A percentile compares a stretch with the other conserved stretches of the same genome.
These are phyloP conservation scores for Blastosporella zonata DNA, from an alignment of 1,284 basidiomycete genomes.

Conservation along the genomic window DNA sequence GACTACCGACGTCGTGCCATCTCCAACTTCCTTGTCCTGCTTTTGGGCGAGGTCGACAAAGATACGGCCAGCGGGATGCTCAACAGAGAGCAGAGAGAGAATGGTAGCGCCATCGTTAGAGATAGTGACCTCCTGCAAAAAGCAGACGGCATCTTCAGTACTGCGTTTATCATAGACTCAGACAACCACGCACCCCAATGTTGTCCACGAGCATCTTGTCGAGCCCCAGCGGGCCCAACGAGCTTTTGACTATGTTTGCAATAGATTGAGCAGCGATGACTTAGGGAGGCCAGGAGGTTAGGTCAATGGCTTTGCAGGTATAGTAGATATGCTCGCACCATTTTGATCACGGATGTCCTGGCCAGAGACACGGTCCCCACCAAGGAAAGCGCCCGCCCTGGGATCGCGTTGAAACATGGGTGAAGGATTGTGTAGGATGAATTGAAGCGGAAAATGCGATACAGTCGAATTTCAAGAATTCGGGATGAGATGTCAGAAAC, in stretches of 20 bases:
- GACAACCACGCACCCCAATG: conserved; percentile 71
- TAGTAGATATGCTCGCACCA: conserved; percentile 49
- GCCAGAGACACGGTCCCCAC: conserved; percentile 91
- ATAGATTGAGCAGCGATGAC: conserved; percentile 96
- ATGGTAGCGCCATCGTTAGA: conserved; percentile 99
- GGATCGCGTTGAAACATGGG: conserved; percentile 85
- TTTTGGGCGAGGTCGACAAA: conserved; percentile 99
- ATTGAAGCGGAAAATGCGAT: conserved; percentile 4
- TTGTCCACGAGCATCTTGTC: conserved; percentile 99
- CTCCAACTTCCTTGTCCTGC: conserved; percentile 99
- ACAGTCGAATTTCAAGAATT: conserved; percentile 2
- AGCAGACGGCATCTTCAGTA: conserved; percentile 16
- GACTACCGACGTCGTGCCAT: conserved; percentile 98
- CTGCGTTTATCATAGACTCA: not conserved
- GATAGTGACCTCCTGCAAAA: conserved; percentile 92
- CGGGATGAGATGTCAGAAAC: conserved; percentile 16
- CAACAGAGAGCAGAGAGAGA: conserved; percentile 86
- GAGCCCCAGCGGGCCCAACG: conserved; percentile 90
- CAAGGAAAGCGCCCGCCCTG: conserved; percentile 85
- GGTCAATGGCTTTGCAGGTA: not conserved
- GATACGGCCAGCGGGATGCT: conserved; percentile 93
- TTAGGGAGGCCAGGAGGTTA: conserved; percentile 30
- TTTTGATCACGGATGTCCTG: conserved; percentile 97
- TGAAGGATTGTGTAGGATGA: conserved; percentile 9
- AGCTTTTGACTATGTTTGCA: conserved; percentile 97